Evolutionary conservation across 2,329 filamentous ascomycete genomes (phyloP), one percentile per base, ranked within the genome.

Genomic region (Clonostachys chloroleuca): DNA sequence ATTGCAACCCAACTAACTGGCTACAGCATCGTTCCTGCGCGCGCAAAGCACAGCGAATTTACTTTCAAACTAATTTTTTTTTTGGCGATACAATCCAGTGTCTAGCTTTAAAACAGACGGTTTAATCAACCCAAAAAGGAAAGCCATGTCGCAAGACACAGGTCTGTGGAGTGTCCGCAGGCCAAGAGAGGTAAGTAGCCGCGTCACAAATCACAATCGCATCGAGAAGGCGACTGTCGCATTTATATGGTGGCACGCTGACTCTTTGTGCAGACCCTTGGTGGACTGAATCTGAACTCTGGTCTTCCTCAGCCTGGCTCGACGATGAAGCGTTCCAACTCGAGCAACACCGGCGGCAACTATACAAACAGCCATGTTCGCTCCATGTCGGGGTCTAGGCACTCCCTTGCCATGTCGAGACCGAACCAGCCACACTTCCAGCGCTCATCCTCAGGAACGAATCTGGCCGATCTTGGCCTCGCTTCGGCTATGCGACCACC

Each of bases 161-260:
- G 88, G 87, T 61, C 76, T 94, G 63, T 96, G 92, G 80, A 96
- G 91, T 62, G 89, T 95, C 65, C 90, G 90, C 69, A 86, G 92
- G 62, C 87, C 89, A 57, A 83, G 92, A 78, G 92, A 96, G 80
- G 91, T 95, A 77, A 65, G 80, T 50, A 33, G 37, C 45, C 24
- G 46, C 47, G 48, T 47, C 51, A 49, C 45, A 46, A 30, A 17
- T 30, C 45, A 44, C 49, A 49, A 49, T 55, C 44, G 30, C 49
- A 41, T 40, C 12, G 33, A 43, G 14, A 20, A 47, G 45, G 40
- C 39, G 42, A 30, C 41, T 46, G 51, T 55, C 56, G 56, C 54
- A 47, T 54, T 45, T 40, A 33, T 40, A 35, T 18, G 42, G 45
- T 39, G 20, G 37, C 42, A 12, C 33, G 47, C 42, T 43, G 40